A percentile compares a stretch with the other conserved stretches of the same genome.
phyloP scores from a whole-genome alignment of 1,284 basidiomycete genomes.

The Tilletia setariae region DNA sequence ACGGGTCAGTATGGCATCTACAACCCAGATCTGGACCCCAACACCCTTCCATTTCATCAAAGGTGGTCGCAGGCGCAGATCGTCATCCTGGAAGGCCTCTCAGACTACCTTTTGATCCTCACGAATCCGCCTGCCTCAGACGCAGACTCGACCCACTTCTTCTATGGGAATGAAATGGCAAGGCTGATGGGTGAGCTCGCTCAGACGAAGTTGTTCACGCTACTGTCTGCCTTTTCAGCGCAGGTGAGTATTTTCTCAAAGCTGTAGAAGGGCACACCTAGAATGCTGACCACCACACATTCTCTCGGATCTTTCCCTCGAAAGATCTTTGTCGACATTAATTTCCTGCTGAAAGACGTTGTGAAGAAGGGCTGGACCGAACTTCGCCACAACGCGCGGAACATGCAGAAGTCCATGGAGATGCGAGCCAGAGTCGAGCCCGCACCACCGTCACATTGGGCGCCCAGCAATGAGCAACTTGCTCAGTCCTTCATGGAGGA shows the following conservation, averaged over 20 bases:
- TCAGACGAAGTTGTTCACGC: not conserved
- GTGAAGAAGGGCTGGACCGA: not conserved
- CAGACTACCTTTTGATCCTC: not conserved
- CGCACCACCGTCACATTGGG: not conserved
- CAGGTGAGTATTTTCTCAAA: not conserved
- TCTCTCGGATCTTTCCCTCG: too few relatives aligned
- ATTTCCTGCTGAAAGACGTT: not conserved
- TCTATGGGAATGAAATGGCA: not conserved
- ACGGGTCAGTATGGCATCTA: too few relatives aligned
- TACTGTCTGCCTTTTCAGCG: not conserved
- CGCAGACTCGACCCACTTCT: not conserved
- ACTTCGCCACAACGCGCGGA: not conserved
- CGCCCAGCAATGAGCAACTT: too few relatives aligned
- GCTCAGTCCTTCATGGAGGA: not conserved
- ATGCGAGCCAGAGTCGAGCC: not conserved
- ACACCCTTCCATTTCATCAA: not conserved
- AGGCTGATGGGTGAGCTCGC: not conserved
- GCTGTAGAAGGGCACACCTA: not conserved
- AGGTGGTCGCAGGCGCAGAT: not conserved
- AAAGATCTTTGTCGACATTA: not conserved
- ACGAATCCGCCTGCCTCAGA: too few relatives aligned
- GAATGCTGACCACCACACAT: not conserved
- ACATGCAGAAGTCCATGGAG: not conserved
- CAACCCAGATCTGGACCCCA: not conserved
- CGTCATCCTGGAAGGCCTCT: not conserved